These are phyloP conservation scores for Mycena galopus DNA, from an alignment of 768 basidiomycete species.

Conservation along the genomic window DNA sequence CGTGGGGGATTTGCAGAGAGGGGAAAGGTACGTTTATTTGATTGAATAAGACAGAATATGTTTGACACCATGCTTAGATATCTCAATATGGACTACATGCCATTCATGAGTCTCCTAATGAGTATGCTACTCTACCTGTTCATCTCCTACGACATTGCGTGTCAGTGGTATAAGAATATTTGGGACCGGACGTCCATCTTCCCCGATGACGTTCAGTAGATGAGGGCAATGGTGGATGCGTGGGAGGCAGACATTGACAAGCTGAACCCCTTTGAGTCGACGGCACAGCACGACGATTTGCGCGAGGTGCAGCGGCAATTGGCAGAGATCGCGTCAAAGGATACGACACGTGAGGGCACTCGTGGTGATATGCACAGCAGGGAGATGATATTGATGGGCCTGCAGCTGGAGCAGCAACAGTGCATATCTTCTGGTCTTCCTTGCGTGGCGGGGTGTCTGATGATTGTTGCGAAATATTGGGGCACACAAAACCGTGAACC, in stretches of 20 bases:
- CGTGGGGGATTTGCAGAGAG: background rate
- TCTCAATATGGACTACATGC: too few species aligned
- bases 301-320: conserved; percentile 32
- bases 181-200: too few species aligned
- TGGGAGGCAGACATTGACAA: conserved; percentile 29
- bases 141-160: too few species aligned
- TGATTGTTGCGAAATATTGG: background rate
- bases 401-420: conserved; percentile 39
- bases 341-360: too few species aligned
- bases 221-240: background rate
- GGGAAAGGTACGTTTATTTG: background rate
- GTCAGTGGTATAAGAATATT: too few species aligned
- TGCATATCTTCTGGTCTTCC: background rate
- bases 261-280: conserved; percentile 26
- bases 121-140: too few species aligned
- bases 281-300: background rate
- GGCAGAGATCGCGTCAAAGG: conserved; percentile 1
- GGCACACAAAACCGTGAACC: background rate
- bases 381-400: conserved; percentile 23
- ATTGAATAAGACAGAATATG: too few species aligned
- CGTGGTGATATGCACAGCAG: conserved; percentile 34
- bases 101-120: too few species aligned
- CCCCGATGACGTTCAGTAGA: too few species aligned
- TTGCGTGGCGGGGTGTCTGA: background rate
- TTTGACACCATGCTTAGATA: background rate